Evolutionary conservation across 768 basidiomycete genomes (phyloP), one percentile per base, ranked within the genome.

Genomic region (Rhizopogon roseolus): DNA sequence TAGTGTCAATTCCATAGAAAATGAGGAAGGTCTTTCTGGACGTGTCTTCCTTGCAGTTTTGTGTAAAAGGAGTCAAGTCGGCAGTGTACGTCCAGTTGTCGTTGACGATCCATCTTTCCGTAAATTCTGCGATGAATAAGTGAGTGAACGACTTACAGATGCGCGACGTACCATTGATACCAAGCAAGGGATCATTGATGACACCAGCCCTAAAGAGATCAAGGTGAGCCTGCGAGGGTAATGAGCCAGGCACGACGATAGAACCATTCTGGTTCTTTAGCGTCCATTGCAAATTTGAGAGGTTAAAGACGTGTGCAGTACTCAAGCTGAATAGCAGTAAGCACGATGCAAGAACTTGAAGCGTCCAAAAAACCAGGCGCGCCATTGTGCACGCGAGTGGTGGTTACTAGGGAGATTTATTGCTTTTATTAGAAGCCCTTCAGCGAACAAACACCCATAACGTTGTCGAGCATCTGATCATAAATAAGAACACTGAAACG

Each of bases 51-150:
- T 62, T 49, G 19, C 68, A 48, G 6, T 58, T 62, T 42, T 64
- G 49, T 22, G 70, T 59, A 53, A 81, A 72, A 6, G 81, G 78
- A 1, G 74, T 61, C 36, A 82, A 53, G 59, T 80, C 78, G 3
- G 81, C 79, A 0, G 78, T 81, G 57, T 81, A 82, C 0, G 79
- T 81, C 81, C 82, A 84, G 53, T 79, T 78, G 52, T 83, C 81
- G 49, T 76, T 67, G 29, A 74, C 72, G 44, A 83, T 68, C 81
- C 80, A 82, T 56, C 82, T 70, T 59, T 81, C 72, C 1, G 76
- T 77, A 54, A 77, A 80, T 53, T 83, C 80, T 81, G 45, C 29
- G 14, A 9, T 13, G 13, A 34, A 49, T 52, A 25, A 40, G 51
- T 17, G 5, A 34, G 25, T 22, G 34, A 42, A 43, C 25, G 4